Base-by-base conservation (phyloP, 2,329 filamentous ascomycete species). In the Fusarium lateritium region DNA sequence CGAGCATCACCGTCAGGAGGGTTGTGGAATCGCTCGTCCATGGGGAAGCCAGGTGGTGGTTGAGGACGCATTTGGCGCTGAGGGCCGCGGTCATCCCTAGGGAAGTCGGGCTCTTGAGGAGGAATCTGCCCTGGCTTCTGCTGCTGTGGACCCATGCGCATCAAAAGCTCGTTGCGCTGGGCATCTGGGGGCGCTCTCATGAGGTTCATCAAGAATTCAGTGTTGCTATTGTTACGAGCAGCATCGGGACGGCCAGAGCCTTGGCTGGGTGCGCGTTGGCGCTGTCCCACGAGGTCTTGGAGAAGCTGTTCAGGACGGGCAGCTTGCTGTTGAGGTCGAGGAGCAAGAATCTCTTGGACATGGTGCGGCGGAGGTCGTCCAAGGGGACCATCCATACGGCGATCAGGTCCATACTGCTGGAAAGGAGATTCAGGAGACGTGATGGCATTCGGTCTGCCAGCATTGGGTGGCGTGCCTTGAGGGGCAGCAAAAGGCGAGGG, bases 141-240 rank as follows among this genome's bases (percentile, higher is more conserved):
- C 36, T 85, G 84, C 69, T 87, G 85, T 43, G 84, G 69, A 7
- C 59, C 83, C 79, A 83, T 80, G 57, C 86, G 82, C 77, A 88
- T 82, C 52, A 87, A 76, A 47, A 84, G 75, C 57, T 87, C 86
- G 53, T 89, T 88, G 34, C 82, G 81, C 39, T 84, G 84, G 7
- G 80, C 77, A 28, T 89, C 86, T 1, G 85, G 81, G 2, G 76
- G 76, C 38, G 80, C 81, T 61, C 85, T 84, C 92, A 97, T 96
- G 31, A 97, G 85, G 65, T 90, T 92, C 79, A 97, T 92, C 49
- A 97, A 82, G 76, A 96, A 94, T 69, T 97, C 92, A n/a, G 91
- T 88, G 72, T 95, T 92, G 72, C 85, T 88, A 76, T 86, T 90
- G 76, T 82, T 85, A 47, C 81, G 83, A 71, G 76, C 76, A 55